Base-by-base conservation (phyloP, 140 eudicot species). In the Anethum foeniculum region DNA sequence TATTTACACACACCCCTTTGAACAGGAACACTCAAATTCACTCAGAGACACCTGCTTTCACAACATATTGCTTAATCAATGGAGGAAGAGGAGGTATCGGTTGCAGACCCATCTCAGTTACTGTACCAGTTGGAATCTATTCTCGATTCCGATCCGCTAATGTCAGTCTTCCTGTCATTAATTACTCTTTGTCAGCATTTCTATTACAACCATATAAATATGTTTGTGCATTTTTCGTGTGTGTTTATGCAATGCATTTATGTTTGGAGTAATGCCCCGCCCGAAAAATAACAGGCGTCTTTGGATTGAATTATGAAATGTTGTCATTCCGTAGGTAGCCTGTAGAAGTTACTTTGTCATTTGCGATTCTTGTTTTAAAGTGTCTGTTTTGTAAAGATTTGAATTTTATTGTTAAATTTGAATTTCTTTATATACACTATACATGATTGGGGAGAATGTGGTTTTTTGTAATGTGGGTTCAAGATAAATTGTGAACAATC, bases 121-220 rank as follows among this genome's bases (percentile, higher is more conserved):
- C 73, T 91, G 67, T 39, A 43, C 38, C 85, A 84, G 7, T 83
- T 91, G 48, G 86, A 89, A 58, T 75, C 11, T 58, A 88, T 91
- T 36, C 85, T 91, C 79, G 90, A 89, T 28, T 81, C 90, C 5
- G 90, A 89, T 80, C 89, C 93, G 32, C 82, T 87, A n/a, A 87
- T 89, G 93, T 89, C 78, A 87, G 88, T 82, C 74, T 36, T 43
- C 36, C 3, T 25, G 12, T 9, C 27, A 38, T 23, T 38, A 5
- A 38, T 23, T 38, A 5, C 19, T 0, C 51, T 21, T 54, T 54
- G 0, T 54, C 27, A 6, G 2, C 25, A 54, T 54, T 54, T 76
- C 19, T 41, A 2, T 56, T 34, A 6, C 21, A 2, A 18, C 9
- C 18, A 46, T 43, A 44, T 27, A 14, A 34, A 8, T 51, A 51